Evolutionary conservation across 2,329 filamentous ascomycete genomes (phyloP), one percentile per base, ranked within the genome.

Genomic region (Westerdykella sp.): DNA sequence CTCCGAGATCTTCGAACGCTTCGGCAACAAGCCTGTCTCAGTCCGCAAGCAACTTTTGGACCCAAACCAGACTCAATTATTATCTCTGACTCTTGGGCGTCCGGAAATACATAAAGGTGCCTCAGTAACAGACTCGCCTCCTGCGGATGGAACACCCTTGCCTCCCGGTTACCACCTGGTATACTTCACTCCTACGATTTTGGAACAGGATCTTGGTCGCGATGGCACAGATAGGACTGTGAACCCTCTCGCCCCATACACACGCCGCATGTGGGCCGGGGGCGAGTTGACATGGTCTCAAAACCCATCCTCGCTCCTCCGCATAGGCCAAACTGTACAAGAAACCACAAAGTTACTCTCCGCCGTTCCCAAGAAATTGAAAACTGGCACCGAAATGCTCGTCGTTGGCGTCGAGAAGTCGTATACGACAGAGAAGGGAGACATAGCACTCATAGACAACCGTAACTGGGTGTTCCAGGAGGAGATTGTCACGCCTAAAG

Each of bases 261-360:
- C 76, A 34, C 77, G 86, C 21, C 80, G 93, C 14, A 81, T 98
- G 72, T 98, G 93, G 93, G 88, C 87, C n/a, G 89, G 90, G 22
- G 93, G 90, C 0, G 76, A 78, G 35, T 68, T 96, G 7, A 60
- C 60, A 1, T 93, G 87, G 54, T 43, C 43, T 9, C 53, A 62
- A 47, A 48, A 57, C 10, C 40, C 48, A 5, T 47, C 41, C 10
- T 38, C 45, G 7, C 21, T 59, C 6, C 44, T 65, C 6, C 47
- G 58, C 6, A 51, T 65, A 1, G 62, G 62, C 1, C 59, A 65
- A 54, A 47, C 50, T 45, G 63, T 70, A 6, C 63, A 58, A 41
- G 72, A 73, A 34, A 74, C 71, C 40, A 68, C 71, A 7, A 69
- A 67, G 46, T 65, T 73, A 15, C 62, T 73, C 25, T 65, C 68